Evolutionary conservation across 1,284 basidiomycete species (phyloP), one percentile per base, ranked within the genome.

Genomic region (Neonothopanus nambi): DNA sequence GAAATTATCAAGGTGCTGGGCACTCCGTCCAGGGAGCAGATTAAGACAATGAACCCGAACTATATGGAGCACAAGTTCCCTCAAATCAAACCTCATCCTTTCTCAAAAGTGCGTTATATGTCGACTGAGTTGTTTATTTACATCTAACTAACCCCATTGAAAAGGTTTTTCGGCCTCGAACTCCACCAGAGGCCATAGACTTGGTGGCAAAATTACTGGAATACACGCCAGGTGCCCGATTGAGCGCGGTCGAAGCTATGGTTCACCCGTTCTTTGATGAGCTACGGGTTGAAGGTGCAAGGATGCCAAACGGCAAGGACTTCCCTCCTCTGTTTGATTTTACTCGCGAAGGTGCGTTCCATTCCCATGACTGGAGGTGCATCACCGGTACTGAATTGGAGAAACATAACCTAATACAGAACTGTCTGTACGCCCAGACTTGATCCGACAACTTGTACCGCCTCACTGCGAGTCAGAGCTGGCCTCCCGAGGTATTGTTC

Each of bases 11-110:
- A 99, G 76, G 95, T 99, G 40, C 85, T 99, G 57, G 96, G 96
- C 18, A 99, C 97, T 20, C 96, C 96, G 0, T 96, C 96, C 55
- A 81, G 96, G 63, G 97, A 99, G 70, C 97, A 99, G 75, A 99
- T 99, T 84, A 98, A 98, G 88, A 98, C 97, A 63, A 99, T 99
- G 96, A 99, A 99, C 75, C 96, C 97, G 48, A 96, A 96, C 77
- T 99, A 99, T 77, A 99, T 99, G 97, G 97, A 99, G 72, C 96
- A 99, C 85, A 98, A 98, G 74, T 99, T 99, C 81, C 96, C 96
- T 7, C 96, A 99, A 75, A 99, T 99, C 79, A 96, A 97, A 71
- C 94, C 95, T 36, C 93, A 97, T 69, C 93, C 93, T 1, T 95
- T 95, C 80, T 89, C 87, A 66, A 95, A 95, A 83, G 90, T 89